These are phyloP conservation scores for Cubamyces lactineus DNA, from an alignment of 768 basidiomycete species.

Conservation along the genomic window DNA sequence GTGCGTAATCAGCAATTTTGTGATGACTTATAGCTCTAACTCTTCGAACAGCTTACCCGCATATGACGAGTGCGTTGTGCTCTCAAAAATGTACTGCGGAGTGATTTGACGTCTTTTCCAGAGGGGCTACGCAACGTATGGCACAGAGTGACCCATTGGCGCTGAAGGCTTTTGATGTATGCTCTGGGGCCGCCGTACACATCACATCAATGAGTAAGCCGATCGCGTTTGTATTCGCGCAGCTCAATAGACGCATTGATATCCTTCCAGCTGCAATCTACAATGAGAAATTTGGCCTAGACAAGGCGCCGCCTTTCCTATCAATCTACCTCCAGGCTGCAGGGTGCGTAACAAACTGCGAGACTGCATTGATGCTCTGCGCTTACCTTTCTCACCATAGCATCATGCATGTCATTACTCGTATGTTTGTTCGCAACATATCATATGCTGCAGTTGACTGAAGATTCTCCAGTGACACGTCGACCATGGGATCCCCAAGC, in stretches of 20 bases:
- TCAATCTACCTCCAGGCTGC: constrained; percentile 72
- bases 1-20: constrained; percentile 48
- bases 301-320: constrained; percentile 63
- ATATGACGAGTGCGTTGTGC: constrained; percentile 58
- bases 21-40: constrained; percentile 8
- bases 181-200: constrained; percentile 73
- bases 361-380: neutral
- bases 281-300: constrained; percentile 63
- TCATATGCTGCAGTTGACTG: constrained; percentile 24
- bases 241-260: neutral
- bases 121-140: neutral
- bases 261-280: constrained; percentile 54
- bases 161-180: constrained; percentile 72
- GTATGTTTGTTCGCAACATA: constrained; percentile 43
- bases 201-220: constrained; percentile 64
- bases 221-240: neutral
- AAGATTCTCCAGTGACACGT: constrained; percentile 56
- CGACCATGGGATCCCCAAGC: constrained; percentile 75
- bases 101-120: neutral
- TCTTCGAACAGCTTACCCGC: constrained; percentile 62
- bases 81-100: neutral
- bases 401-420: constrained; percentile 78
- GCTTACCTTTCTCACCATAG: constrained; percentile 40
- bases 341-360: constrained; percentile 50
- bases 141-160: constrained; percentile 45